These are phyloP conservation scores for Nelumbo lutea DNA, from an alignment of 164 flowering plant species.

Conservation along the genomic window DNA sequence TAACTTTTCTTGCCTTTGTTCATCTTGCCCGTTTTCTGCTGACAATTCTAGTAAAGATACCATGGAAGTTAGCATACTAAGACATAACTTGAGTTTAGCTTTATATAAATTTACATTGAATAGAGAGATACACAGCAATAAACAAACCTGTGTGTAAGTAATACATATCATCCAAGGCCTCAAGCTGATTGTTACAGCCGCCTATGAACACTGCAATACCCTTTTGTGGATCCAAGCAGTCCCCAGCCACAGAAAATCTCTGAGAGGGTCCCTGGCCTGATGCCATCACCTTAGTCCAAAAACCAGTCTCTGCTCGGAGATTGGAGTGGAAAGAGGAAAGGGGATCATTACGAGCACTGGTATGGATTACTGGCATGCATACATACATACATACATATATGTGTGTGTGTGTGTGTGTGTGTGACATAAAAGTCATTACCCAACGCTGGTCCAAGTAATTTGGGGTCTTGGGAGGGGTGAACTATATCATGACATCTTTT, in stretches of 20 bases:
- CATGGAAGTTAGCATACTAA: slow-evolving; percentile 2
- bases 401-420: too few species aligned
- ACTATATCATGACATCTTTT: neutral
- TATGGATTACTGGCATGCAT: neutral
- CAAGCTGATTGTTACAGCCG: slow-evolving; percentile 84
- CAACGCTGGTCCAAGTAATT: too few species aligned
- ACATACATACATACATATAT: neutral
- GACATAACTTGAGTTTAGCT: slow-evolving; percentile 7
- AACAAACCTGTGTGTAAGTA: slow-evolving; percentile 79
- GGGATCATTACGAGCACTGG: neutral
- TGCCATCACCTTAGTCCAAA: slow-evolving; percentile 65
- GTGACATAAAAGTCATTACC: too few species aligned
- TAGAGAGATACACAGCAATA: slow-evolving; percentile 7
- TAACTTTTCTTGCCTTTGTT: slow-evolving; percentile 56
- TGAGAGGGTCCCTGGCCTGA: slow-evolving; percentile 80
- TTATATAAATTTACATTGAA: neutral
- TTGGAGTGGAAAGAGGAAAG: neutral
- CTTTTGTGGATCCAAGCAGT: slow-evolving; percentile 61
- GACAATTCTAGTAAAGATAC: slow-evolving; percentile 43
- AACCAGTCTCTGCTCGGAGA: slow-evolving; percentile 50
- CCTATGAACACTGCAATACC: slow-evolving; percentile 72
- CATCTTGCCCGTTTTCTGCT: slow-evolving; percentile 41
- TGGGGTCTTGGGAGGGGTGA: too few species aligned
- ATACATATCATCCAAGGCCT: slow-evolving; percentile 93
- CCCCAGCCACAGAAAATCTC: slow-evolving; percentile 93